phyloP scores from a whole-genome alignment of 495 filamentous ascomycete species.

The Pyrenula aspistea region DNA sequence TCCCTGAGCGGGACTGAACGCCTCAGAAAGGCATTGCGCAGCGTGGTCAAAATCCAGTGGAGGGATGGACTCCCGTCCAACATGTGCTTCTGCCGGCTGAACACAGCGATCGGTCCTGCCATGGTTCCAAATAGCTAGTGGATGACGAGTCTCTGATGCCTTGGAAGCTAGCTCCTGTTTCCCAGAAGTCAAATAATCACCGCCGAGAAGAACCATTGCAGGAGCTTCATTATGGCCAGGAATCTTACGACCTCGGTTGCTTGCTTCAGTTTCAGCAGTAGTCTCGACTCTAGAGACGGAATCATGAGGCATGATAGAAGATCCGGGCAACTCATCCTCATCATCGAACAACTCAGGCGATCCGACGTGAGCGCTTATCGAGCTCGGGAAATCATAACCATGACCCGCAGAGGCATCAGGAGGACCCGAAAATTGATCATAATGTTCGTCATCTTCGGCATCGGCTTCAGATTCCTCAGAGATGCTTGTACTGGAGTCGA shows the following conservation, averaged over 20 bases:
- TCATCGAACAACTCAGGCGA: neutral
- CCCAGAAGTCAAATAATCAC: neutral
- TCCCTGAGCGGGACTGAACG: neutral
- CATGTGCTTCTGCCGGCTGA: neutral
- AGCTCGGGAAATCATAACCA: neutral
- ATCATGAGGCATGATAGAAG: neutral
- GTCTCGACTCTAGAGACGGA: neutral
- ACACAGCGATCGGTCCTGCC: neutral
- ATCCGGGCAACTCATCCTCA: too few relatives aligned
- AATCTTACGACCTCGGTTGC: neutral
- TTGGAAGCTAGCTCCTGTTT: neutral
- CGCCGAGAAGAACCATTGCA: neutral
- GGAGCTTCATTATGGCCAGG: neutral
- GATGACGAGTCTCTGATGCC: neutral
- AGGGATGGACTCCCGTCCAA: neutral
- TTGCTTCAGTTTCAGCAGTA: neutral
- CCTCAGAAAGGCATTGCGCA: neutral
- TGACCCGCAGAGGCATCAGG: neutral
- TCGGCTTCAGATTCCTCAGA: conserved; percentile 4
- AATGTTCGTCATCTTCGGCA: conserved; percentile 3
- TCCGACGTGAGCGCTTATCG: neutral
- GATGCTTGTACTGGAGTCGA: conserved; percentile 2
- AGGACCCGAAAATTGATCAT: neutral
- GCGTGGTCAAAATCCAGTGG: neutral
- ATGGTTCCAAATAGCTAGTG: too few relatives aligned